Conservation (phyloP, 257 asterid species). For the Solanum okadae region DNA sequence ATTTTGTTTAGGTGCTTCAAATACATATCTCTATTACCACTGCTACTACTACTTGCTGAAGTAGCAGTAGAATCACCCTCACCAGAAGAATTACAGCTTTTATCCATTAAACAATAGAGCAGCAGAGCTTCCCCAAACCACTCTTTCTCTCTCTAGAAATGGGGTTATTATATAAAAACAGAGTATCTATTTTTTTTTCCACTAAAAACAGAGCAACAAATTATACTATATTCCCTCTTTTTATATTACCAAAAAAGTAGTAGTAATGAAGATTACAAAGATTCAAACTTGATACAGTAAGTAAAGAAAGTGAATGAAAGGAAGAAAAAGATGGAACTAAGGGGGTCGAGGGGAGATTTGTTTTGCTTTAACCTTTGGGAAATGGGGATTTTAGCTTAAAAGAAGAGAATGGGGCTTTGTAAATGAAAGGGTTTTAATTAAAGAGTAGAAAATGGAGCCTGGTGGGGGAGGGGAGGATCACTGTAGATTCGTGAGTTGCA, state of each 20-base stretch:
- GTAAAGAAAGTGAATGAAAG: background rate
- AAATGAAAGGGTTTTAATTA: background rate
- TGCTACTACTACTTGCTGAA: background rate
- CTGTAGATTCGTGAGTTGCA: background rate
- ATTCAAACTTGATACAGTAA: background rate
- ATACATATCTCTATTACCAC: constrained; percentile 5
- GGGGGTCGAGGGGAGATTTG: background rate
- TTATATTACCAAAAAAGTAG: background rate
- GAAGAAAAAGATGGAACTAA: background rate
- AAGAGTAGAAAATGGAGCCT: background rate
- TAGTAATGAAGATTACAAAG: background rate
- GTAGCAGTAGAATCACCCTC: background rate
- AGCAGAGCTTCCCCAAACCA: background rate
- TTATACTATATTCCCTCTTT: background rate
- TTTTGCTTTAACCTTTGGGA: background rate
- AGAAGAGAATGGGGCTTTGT: background rate
- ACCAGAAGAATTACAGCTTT: constrained; percentile 19
- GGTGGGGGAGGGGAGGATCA: background rate
- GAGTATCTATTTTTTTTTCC: background rate
- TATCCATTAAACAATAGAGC: constrained; percentile 14
- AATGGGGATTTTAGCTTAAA: background rate
- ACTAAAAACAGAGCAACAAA: background rate
- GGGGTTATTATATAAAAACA: background rate
- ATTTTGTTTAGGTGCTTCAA: constrained; percentile 26
- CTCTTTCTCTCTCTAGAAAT: background rate